Conservation (phyloP, 805 yeast genomes). For the Candida nanaspora region DNA sequence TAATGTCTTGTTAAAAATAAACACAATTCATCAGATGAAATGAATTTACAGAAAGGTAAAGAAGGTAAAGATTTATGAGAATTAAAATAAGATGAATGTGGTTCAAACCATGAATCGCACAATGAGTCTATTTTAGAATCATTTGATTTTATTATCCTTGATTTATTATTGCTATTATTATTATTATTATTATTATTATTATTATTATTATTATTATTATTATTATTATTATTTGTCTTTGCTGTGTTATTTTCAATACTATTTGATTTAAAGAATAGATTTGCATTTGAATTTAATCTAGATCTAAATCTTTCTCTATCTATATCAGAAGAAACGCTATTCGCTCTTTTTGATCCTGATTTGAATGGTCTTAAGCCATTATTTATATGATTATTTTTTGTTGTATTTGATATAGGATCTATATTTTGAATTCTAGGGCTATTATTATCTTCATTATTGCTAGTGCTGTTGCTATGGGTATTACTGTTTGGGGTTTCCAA, state of each 20-base stretch:
- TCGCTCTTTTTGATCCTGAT: constrained; percentile 19
- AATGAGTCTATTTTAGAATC: no score
- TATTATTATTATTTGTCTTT: constrained; percentile 4
- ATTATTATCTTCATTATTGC: no score
- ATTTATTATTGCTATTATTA: constrained; percentile 1
- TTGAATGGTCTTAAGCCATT: constrained; percentile 3
- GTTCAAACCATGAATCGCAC: no score
- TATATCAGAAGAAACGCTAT: constrained; percentile 19
- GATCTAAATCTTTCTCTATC: constrained; percentile 21
- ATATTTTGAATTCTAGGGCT: no score
- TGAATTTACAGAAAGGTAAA: constrained; percentile 11
- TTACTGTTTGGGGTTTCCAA: no score
- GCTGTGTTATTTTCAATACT: constrained; percentile 7
- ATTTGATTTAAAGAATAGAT: no score
- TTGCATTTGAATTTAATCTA: constrained; percentile 16
- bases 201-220: constrained; percentile 1
- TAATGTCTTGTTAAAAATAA: constrained; percentile 15
- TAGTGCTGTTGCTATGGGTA: no score
- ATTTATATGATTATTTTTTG: no score
- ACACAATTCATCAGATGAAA: constrained; percentile 20
- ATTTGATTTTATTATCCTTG: no score
- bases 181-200: background rate
- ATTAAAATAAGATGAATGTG: constrained; percentile 12
- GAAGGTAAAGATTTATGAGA: constrained; percentile 10
- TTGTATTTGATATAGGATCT: background rate